These are phyloP conservation scores for Sphagnum tenellum DNA, from an alignment of 225 moss, liverwort and hornwort genomes.

Conservation along the genomic window DNA sequence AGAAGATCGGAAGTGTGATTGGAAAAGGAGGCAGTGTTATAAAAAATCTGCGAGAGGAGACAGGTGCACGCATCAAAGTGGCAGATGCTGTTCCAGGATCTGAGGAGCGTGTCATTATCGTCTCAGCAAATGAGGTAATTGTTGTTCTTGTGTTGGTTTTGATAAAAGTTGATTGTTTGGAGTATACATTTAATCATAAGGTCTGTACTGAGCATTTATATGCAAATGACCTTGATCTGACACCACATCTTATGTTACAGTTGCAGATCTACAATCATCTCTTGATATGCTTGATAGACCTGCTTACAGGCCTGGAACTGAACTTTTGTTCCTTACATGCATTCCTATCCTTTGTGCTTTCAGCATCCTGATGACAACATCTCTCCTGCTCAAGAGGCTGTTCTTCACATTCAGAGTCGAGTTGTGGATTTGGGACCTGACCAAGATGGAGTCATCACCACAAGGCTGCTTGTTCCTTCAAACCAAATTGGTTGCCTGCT, in stretches of 20 bases:
- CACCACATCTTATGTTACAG: too few relatives aligned
- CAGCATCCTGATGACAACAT: slow-evolving; percentile 96
- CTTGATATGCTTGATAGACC: too few relatives aligned
- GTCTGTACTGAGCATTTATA: neutral
- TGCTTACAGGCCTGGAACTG: too few relatives aligned
- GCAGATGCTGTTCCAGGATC: slow-evolving; percentile 92
- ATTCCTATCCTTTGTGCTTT: neutral
- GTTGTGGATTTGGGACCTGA: slow-evolving; percentile 92
- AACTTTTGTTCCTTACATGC: neutral
- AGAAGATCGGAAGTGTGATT: slow-evolving; percentile 96
- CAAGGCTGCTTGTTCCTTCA: slow-evolving; percentile 86
- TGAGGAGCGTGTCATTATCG: slow-evolving; percentile 93
- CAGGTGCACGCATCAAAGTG: slow-evolving; percentile 94
- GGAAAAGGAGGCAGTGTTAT: slow-evolving; percentile 96
- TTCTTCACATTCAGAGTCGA: slow-evolving; percentile 89
- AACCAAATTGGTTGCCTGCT: slow-evolving; percentile 95
- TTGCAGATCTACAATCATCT: too few relatives aligned
- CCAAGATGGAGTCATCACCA: slow-evolving; percentile 90
- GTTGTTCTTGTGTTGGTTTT: neutral
- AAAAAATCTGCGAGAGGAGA: slow-evolving; percentile 84
- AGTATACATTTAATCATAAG: too few relatives aligned
- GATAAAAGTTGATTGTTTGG: too few relatives aligned
- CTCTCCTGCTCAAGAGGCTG: slow-evolving; percentile 93
- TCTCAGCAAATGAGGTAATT: slow-evolving; percentile 83
- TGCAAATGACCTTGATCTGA: neutral